Evolutionary conservation across 2,329 filamentous ascomycete species (phyloP).

Genomic region (Trichoderma pleuroti): DNA sequence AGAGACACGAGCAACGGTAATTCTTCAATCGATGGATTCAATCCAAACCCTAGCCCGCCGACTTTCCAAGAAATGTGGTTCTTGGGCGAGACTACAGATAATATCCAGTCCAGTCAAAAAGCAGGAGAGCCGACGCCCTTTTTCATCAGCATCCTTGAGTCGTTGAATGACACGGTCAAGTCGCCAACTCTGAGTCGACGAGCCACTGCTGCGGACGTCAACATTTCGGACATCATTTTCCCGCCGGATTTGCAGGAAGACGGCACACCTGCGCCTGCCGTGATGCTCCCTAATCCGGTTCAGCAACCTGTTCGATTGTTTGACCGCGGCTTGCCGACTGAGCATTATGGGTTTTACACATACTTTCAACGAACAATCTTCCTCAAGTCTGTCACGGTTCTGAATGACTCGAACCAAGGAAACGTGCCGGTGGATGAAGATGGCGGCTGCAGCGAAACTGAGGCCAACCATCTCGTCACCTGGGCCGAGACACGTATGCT

Average conservation of each 20-base stretch:
- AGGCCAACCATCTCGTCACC: constrained; percentile 55
- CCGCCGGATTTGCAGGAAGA: constrained; percentile 60
- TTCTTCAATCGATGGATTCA: constrained; percentile 32
- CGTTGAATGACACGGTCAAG: constrained; percentile 36
- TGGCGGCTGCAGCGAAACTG: constrained; percentile 51
- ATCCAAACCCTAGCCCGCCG: constrained; percentile 55
- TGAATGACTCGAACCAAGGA: constrained; percentile 44
- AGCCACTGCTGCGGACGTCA: constrained; percentile 22
- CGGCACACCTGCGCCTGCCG: constrained; percentile 68
- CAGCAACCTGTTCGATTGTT: constrained; percentile 82
- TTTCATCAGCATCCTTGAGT: constrained; percentile 69
- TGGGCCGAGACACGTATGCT: constrained; percentile 60
- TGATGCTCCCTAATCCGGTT: constrained; percentile 64
- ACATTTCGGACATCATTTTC: constrained; percentile 50
- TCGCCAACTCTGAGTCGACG: constrained; percentile 24
- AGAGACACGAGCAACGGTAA: constrained; percentile 22
- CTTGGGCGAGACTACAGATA: constrained; percentile 81
- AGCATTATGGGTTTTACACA: constrained; percentile 92
- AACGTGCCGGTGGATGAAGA: constrained; percentile 48
- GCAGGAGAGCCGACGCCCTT: constrained; percentile 86
- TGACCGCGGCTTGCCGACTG: constrained; percentile 73
- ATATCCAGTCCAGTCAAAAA: constrained; percentile 61
- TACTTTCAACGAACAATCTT: constrained; percentile 89
- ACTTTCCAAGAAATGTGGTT: constrained; percentile 71
- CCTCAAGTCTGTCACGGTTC: constrained; percentile 56